Conservation (phyloP, 2,329 filamentous ascomycete species). For the Pyrenophora tritici-repentis region DNA sequence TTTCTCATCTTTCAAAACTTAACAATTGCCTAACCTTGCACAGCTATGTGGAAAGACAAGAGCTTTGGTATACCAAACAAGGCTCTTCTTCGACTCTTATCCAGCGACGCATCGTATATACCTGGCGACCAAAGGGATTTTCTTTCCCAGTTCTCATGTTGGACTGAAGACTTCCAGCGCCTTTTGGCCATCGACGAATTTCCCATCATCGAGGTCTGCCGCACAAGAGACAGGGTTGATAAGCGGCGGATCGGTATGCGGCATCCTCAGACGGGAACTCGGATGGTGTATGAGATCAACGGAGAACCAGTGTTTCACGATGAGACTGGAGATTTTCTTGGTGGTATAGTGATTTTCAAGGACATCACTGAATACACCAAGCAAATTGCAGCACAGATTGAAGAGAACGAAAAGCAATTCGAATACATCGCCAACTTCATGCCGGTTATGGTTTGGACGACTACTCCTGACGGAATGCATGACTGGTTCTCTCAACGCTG, state of each 20-base stretch:
- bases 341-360: conserved; percentile 71
- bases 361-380: conserved; percentile 74
- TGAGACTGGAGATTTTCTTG: conserved; percentile 71
- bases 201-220: conserved; percentile 68
- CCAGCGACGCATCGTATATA: conserved; percentile 46
- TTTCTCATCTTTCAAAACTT: neutral
- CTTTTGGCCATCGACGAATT: conserved; percentile 64
- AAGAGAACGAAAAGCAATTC: conserved; percentile 74
- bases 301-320: conserved; percentile 72
- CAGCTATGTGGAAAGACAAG: conserved; percentile 77
- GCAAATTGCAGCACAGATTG: conserved; percentile 70
- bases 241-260: conserved; percentile 66
- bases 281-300: conserved; percentile 65
- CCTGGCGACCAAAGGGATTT: conserved; percentile 56
- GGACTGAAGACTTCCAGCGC: conserved; percentile 68
- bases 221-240: conserved; percentile 64
- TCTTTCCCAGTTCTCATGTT: conserved; percentile 65
- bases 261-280: conserved; percentile 58
- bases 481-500: conserved; percentile 80
- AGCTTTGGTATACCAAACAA: conserved; percentile 75
- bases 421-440: conserved; percentile 73
- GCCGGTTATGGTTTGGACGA: conserved; percentile 69
- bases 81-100: conserved; percentile 56
- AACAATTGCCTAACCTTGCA: neutral
- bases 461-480: conserved; percentile 65